Conservation (phyloP, 352 stramenopile species). For the Pythium coloratum region DNA sequence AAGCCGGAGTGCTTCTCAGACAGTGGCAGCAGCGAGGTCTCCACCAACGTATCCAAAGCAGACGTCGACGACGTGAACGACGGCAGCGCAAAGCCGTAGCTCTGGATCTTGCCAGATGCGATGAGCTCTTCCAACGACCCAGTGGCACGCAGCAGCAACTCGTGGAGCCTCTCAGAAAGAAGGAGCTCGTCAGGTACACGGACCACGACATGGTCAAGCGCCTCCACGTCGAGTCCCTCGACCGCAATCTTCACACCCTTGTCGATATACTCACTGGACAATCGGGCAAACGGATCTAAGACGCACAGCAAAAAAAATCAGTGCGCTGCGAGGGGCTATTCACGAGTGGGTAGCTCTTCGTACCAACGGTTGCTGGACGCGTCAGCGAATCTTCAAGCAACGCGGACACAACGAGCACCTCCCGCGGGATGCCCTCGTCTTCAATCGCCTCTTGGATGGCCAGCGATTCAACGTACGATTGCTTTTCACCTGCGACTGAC, state of each 20-base stretch:
- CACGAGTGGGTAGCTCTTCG: not conserved
- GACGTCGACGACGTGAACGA: conserved; percentile 18
- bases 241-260: conserved; percentile 51
- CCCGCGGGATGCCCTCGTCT: conserved; percentile 58
- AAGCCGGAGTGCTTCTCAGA: conserved; percentile 49
- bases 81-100: conserved; percentile 59
- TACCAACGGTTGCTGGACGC: conserved; percentile 30
- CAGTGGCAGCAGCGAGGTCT: conserved; percentile 42
- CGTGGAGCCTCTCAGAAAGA: conserved; percentile 26
- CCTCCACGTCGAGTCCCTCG: conserved; percentile 55
- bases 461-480: conserved; percentile 70
- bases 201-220: conserved; percentile 60
- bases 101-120: conserved; percentile 48
- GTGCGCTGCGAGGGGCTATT: too few species aligned
- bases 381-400: conserved; percentile 58
- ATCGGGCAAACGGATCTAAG: conserved; percentile 33
- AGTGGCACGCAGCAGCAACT: conserved; percentile 35
- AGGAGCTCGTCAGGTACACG: conserved; percentile 62
- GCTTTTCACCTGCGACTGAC: conserved; percentile 36
- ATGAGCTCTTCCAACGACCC: conserved; percentile 46
- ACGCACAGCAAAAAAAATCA: not conserved
- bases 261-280: conserved; percentile 43
- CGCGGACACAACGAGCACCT: conserved; percentile 60
- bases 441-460: conserved; percentile 63
- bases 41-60: conserved; percentile 42